These are phyloP conservation scores for Dalechampia spathulata DNA, from an alignment of 441 rosid genomes.

Conservation along the genomic window DNA sequence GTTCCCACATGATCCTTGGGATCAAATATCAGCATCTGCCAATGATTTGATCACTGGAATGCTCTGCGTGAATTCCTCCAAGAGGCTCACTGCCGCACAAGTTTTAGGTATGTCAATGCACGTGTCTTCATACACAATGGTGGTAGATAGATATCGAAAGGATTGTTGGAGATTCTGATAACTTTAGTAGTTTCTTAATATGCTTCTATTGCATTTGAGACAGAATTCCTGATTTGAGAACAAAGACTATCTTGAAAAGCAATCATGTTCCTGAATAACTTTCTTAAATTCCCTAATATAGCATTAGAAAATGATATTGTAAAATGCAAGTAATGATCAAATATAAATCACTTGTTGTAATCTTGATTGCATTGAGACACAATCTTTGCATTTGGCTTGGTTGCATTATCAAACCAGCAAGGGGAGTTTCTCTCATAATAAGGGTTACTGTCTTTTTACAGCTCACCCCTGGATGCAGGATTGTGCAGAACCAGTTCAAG, in stretches of 20 bases:
- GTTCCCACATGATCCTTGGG: conserved; percentile 69
- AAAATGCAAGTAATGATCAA: background rate
- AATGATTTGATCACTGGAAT: conserved; percentile 58
- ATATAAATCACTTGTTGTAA: too few relatives aligned
- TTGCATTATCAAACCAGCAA: background rate
- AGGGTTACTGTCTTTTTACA: conserved; percentile 21
- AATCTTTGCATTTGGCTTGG: background rate
- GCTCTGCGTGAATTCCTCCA: conserved; percentile 64
- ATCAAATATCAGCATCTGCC: conserved; percentile 51
- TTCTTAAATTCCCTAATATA: background rate
- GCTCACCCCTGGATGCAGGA: conserved; percentile 71
- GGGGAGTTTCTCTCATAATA: conserved; percentile 7
- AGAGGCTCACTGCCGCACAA: conserved; percentile 55
- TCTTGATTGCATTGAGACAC: too few relatives aligned
- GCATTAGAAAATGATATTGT: background rate
- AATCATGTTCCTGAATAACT: too few relatives aligned
- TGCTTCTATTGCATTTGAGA: too few relatives aligned
- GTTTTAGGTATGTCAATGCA: conserved; percentile 48
- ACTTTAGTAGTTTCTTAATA: background rate
- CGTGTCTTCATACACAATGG: too few relatives aligned
- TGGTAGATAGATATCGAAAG: background rate
- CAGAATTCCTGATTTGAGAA: too few relatives aligned
- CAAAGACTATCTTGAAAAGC: too few relatives aligned
- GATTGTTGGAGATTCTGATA: background rate
- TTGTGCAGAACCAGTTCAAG: conserved; percentile 28